Percentiles rank a stretch among this genome's conserved stretches.
These are phyloP conservation scores for Geranomyces variabilis DNA, from an alignment of 192 early-diverging fungal genomes.

Conservation along the genomic window DNA sequence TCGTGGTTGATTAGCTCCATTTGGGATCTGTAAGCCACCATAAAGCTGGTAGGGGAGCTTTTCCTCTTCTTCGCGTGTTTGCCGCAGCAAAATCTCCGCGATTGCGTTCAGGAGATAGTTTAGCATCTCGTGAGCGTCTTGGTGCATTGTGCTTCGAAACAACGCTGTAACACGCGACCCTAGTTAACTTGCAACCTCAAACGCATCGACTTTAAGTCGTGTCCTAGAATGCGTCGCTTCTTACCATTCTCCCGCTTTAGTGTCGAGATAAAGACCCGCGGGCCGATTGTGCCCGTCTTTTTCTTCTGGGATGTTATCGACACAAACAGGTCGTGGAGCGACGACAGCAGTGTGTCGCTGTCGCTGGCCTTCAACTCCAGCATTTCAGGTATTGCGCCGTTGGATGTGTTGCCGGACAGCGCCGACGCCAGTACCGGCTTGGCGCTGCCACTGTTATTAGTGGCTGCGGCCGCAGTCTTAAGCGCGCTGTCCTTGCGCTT, in stretches of 20 bases:
- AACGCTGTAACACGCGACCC: slow-evolving; percentile 63
- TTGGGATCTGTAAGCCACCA: not conserved
- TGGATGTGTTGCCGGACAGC: slow-evolving; percentile 7
- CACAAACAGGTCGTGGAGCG: slow-evolving; percentile 85
- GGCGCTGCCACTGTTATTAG: not conserved
- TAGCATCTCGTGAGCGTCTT: slow-evolving; percentile 98
- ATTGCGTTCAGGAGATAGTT: slow-evolving; percentile 94
- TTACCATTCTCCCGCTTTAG: slow-evolving; percentile 93
- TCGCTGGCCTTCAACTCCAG: slow-evolving; percentile 26
- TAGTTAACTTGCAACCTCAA: slow-evolving; percentile 1
- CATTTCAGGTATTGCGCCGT: slow-evolving; percentile 27
- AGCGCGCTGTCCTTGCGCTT: slow-evolving; percentile 13
- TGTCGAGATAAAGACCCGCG: slow-evolving; percentile 82
- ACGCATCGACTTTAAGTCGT: not conserved
- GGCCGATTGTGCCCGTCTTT: slow-evolving; percentile 80
- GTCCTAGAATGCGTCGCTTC: not conserved
- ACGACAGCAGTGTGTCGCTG: slow-evolving; percentile 82
- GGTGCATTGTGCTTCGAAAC: slow-evolving; percentile 92
- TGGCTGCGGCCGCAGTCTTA: not conserved
- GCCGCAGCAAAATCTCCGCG: slow-evolving; percentile 69
- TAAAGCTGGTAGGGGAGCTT: slow-evolving; percentile 37
- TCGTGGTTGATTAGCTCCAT: not conserved
- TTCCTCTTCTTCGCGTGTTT: slow-evolving; percentile 51
- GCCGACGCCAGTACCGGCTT: not conserved
- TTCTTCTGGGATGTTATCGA: slow-evolving; percentile 82